Evolutionary conservation across 139 green algal genomes (phyloP), one percentile per base, ranked within the genome.

Genomic region (Picochlorum costavermella): DNA sequence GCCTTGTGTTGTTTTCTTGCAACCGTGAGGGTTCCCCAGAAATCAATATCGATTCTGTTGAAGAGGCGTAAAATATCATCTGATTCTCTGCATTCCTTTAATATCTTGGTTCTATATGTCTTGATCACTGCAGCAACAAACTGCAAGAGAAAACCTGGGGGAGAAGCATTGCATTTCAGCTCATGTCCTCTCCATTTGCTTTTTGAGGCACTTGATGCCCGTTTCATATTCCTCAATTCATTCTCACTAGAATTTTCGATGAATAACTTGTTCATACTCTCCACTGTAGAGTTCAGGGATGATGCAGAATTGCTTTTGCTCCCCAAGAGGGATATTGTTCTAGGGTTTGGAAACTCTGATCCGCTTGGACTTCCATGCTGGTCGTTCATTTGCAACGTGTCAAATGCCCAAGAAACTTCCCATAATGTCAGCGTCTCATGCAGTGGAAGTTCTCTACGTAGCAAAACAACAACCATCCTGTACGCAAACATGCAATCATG

Each of bases 401-500:
- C 17, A 4, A 69, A 50, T 13, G 56, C 65, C 56, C 60, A 75
- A 57, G 60, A 49, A n/a, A 69, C 33, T 48, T 66, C 69, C 70
- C 74, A 74, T 49, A 65, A 48, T 1, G 28, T 66, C 23, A 57
- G 33, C 55, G 78, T 81, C 65, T 90, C 67, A 1, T 72, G 69
- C 1, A 88, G 55, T 0, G 71, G 56, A 61, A 95, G 67, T 69
- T 95, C 88, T 10, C 88, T 64, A 23, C 86, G 72, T 75, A 95
- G 74, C 64, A 89, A 65, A 2, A 92, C 88, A 17, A 94, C 69
- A 26, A 77, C 61, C 83, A 90, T 88, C 61, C 87, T 80, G 65
- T 95, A 89, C 2, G 82, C 86, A 72, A 95, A 95, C 71, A 86
- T 83, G 73, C 81, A 95, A 64, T 88, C 76, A 12, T 55, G 70